Evolutionary conservation across 2,329 filamentous ascomycete genomes (phyloP).

Genomic region (Clarireedia monteithiana): DNA sequence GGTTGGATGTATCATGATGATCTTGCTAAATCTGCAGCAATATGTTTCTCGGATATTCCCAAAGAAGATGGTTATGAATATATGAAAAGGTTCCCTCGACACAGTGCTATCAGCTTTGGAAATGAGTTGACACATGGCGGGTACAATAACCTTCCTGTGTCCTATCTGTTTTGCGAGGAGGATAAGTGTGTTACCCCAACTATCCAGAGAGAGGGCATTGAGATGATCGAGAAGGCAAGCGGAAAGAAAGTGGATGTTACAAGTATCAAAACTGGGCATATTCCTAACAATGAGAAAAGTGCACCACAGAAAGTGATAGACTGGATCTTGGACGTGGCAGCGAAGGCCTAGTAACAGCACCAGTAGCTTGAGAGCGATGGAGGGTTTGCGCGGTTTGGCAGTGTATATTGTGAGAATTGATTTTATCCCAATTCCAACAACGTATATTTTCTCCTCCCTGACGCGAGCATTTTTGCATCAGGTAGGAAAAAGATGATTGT

Average conservation of each 20-base stretch:
- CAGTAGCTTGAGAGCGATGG: too few species aligned
- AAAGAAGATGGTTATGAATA: slow-evolving; percentile 19
- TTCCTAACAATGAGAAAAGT: slow-evolving; percentile 21
- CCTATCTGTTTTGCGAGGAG: slow-evolving; percentile 33
- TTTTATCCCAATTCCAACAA: too few species aligned
- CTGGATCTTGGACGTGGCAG: slow-evolving; percentile 19
- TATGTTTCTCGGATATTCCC: slow-evolving; percentile 25
- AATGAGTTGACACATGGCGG: slow-evolving; percentile 32
- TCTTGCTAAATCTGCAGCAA: slow-evolving; percentile 7
- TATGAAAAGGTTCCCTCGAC: slow-evolving; percentile 21
- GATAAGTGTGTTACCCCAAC: slow-evolving; percentile 30
- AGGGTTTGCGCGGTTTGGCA: background rate
- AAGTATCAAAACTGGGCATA: slow-evolving; percentile 31
- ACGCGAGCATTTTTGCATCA: too few species aligned
- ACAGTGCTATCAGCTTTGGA: slow-evolving; percentile 31
- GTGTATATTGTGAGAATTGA: background rate
- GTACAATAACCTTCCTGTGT: slow-evolving; percentile 34
- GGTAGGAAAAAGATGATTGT: too few species aligned
- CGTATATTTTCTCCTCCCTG: too few species aligned
- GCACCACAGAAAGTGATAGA: slow-evolving; percentile 23
- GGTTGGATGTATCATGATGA: slow-evolving; percentile 25
- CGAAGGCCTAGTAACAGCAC: background rate
- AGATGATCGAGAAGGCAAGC: slow-evolving; percentile 30
- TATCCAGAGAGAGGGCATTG: slow-evolving; percentile 29
- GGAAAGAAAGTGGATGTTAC: slow-evolving; percentile 34